Conservation (phyloP, 768 basidiomycete species). For the Calocybe cyanea region DNA sequence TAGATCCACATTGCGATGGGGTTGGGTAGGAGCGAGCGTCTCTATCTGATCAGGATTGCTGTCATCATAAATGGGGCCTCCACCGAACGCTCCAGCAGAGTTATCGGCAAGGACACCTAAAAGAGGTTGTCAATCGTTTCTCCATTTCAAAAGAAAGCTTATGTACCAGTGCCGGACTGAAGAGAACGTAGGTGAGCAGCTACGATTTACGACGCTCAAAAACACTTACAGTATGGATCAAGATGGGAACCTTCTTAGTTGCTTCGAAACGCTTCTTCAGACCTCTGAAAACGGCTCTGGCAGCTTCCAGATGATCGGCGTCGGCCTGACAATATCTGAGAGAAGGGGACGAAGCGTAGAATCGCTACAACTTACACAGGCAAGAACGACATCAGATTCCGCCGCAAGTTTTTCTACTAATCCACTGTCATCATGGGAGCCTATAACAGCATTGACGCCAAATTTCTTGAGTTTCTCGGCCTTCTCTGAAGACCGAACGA, state of each 20-base stretch:
- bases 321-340: constrained; percentile 23
- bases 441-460: constrained; percentile 35
- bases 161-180: constrained; percentile 49
- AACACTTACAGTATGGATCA: constrained; percentile 59
- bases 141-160: not conserved
- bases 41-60: constrained; percentile 42
- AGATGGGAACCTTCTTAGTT: constrained; percentile 39
- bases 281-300: constrained; percentile 46
- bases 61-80: constrained; percentile 45
- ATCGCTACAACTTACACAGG: constrained; percentile 14
- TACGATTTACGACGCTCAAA: not conserved
- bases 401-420: constrained; percentile 41
- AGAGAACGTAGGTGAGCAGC: not conserved
- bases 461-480: constrained; percentile 37
- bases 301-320: constrained; percentile 41
- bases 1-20: constrained; percentile 51
- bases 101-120: constrained; percentile 42
- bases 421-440: constrained; percentile 40
- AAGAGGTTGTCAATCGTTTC: not conserved
- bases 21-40: constrained; percentile 36
- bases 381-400: constrained; percentile 25
- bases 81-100: constrained; percentile 35
- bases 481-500: constrained; percentile 42
- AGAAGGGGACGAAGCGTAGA: too few relatives aligned
- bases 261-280: constrained; percentile 40